Evolutionary conservation across 768 basidiomycete genomes (phyloP).

Genomic region (Tylopilus intermedius): DNA sequence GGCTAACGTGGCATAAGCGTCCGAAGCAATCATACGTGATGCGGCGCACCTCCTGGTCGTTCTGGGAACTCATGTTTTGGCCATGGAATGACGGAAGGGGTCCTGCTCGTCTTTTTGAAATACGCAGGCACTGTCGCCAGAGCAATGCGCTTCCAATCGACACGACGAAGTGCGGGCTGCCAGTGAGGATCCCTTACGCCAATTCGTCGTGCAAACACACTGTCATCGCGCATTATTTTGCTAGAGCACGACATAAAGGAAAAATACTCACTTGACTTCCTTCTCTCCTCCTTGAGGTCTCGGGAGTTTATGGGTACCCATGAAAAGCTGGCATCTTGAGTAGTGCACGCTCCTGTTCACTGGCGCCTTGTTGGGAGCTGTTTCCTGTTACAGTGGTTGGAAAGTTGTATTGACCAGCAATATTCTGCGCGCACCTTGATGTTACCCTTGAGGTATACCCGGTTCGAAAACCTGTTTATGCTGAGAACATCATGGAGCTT

Average conservation of each 20-base stretch:
- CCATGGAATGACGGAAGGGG: constrained; percentile 60
- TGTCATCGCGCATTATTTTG: constrained; percentile 25
- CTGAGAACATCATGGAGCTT: constrained; percentile 65
- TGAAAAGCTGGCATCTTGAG: constrained; percentile 72
- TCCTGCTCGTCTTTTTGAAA: constrained; percentile 30
- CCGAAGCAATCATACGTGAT: neutral
- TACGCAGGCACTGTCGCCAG: constrained; percentile 59
- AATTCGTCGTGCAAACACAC: constrained; percentile 74
- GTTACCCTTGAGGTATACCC: constrained; percentile 51
- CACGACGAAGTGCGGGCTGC: constrained; percentile 50
- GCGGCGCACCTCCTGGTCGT: constrained; percentile 24
- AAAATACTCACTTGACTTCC: constrained; percentile 42
- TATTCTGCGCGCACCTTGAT: constrained; percentile 23
- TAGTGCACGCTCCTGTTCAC: constrained; percentile 53
- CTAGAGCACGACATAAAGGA: neutral
- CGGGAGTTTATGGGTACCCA: constrained; percentile 51
- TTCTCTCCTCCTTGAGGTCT: constrained; percentile 31
- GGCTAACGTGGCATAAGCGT: constrained; percentile 12
- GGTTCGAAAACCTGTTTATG: constrained; percentile 70
- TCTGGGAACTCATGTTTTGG: constrained; percentile 48
- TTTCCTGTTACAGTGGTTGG: constrained; percentile 16
- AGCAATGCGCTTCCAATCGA: constrained; percentile 70
- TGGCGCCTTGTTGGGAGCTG: constrained; percentile 20
- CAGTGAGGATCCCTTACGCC: constrained; percentile 58
- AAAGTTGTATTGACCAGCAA: neutral